Percentiles rank a stretch among this genome's conserved stretches.
phyloP scores from a whole-genome alignment of 306 rosid species.

The Astragalus membranaceus region DNA sequence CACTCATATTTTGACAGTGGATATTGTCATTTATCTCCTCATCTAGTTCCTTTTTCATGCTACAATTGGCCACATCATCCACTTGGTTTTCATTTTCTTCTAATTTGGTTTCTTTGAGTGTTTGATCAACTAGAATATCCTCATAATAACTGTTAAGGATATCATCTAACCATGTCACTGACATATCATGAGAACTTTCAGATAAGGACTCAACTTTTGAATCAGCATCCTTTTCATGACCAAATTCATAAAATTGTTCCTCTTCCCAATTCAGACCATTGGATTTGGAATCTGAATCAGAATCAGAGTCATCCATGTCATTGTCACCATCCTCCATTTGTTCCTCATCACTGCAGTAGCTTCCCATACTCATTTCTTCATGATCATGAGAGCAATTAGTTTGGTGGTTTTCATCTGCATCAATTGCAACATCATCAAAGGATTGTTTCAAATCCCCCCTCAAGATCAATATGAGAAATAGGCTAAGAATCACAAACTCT shows the following conservation, averaged over 20 bases:
- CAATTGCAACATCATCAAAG: slow-evolving; percentile 8
- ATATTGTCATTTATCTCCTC: background rate
- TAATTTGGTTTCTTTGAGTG: background rate
- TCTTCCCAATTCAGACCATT: slow-evolving; percentile 52
- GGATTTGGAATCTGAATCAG: slow-evolving; percentile 31
- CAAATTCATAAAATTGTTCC: slow-evolving; percentile 20
- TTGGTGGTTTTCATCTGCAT: slow-evolving; percentile 16
- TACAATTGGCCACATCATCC: slow-evolving; percentile 4
- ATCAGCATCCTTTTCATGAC: slow-evolving; percentile 26
- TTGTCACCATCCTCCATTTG: slow-evolving; percentile 9
- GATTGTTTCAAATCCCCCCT: slow-evolving; percentile 15
- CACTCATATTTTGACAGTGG: background rate
- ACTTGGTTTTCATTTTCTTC: slow-evolving; percentile 20
- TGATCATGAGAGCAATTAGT: slow-evolving; percentile 25
- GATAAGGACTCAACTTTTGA: slow-evolving; percentile 25
- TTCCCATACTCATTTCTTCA: slow-evolving; percentile 38
- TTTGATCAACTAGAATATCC: slow-evolving; percentile 18
- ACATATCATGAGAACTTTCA: slow-evolving; percentile 30
- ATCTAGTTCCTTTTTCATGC: background rate
- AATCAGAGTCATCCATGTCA: slow-evolving; percentile 31
- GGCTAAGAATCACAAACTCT: too few species aligned
- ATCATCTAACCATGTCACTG: slow-evolving; percentile 32
- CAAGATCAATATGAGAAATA: slow-evolving; percentile 1
- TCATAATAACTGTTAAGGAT: slow-evolving; percentile 16
- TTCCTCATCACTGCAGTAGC: slow-evolving; percentile 30